Evolutionary conservation across 1,139 yeast genomes (phyloP), one percentile per base, ranked within the genome.

Genomic region (Pichia sp.): DNA sequence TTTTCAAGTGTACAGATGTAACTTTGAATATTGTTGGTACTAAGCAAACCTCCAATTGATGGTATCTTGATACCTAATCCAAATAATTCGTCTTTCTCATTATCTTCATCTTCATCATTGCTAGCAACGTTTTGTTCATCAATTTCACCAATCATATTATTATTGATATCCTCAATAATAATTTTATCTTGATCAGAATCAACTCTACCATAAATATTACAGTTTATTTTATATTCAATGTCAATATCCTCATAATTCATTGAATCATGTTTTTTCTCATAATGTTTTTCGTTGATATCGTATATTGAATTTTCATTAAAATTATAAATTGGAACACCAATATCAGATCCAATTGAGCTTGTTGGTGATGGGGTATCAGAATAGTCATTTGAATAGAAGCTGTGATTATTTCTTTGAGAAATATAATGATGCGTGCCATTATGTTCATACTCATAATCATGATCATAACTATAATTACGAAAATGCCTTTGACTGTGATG

Each of bases 1-100:
- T 40, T 37, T 22, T 47, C 50, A 44, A 42, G 43, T 12, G 39
- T 44, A 7, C 42, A 48, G 26, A 45, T 41, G 36, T 42, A 48
- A 26, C 29, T 40, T 15, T 42, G 39, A 26, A 43, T 32, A 9
- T n/a, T 7, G 29, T 42, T 45, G 22, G 29, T 43, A 37, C 38
- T 47, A 38, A 42, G 5, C n/a, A 40, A 43, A 16, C 32, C 41
- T 3, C 26, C 16, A 18, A 40, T 30, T 27, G 40, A 23, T 27
- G 47, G 43, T 29, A 45, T 35, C n/a, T 39, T 38, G 35, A 44
- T 42, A 25, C 42, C 48, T 20, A 43, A 23, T n/a, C 45, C 45
- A 40, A 40, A 40, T n/a, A 39, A 25, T 18, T 43, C 32, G 16
- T 42, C 44, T n/a, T 46, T 41, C 9, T 36, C 23, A 13, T 37